Conservation (phyloP, 192 early-diverging fungal species). For the Kappamyces sp. region DNA sequence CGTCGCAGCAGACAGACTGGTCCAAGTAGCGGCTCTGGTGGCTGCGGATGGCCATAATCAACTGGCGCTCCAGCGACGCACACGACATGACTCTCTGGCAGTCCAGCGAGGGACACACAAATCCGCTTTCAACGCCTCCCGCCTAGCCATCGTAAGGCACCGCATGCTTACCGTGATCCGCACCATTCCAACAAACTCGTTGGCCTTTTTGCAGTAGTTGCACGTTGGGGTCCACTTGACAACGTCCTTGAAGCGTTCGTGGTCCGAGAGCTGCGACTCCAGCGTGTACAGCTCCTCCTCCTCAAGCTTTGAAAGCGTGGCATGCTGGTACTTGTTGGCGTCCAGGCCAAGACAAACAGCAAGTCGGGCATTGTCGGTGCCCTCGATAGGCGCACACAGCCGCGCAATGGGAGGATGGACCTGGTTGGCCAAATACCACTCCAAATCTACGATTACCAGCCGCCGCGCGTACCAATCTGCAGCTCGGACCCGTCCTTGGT, state of each 20-base stretch:
- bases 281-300: slow-evolving; percentile 63
- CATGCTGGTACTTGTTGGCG: slow-evolving; percentile 44
- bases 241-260: slow-evolving; percentile 69
- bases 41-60: slow-evolving; percentile 56
- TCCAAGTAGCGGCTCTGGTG: slow-evolving; percentile 69
- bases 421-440: slow-evolving; percentile 94
- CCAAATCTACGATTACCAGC: slow-evolving; percentile 43
- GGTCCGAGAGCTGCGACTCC: slow-evolving; percentile 65
- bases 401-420: slow-evolving; percentile 62
- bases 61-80: slow-evolving; percentile 54
- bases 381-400: slow-evolving; percentile 58
- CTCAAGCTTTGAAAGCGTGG: slow-evolving; percentile 16
- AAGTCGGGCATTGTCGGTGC: slow-evolving; percentile 67
- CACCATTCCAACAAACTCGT: slow-evolving; percentile 30
- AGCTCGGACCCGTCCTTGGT: slow-evolving; percentile 33
- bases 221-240: slow-evolving; percentile 63
- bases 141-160: slow-evolving; percentile 18
- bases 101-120: slow-evolving; percentile 6
- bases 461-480: slow-evolving; percentile 41
- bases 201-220: slow-evolving; percentile 46
- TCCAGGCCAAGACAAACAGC: slow-evolving; percentile 82
- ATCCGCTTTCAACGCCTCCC: background rate
- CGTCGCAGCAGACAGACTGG: slow-evolving; percentile 75
- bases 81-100: slow-evolving; percentile 45
- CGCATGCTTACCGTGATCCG: background rate